These are phyloP conservation scores for Emiliania huxleyi DNA, from an alignment of 78 protist species.

Conservation along the genomic window DNA sequence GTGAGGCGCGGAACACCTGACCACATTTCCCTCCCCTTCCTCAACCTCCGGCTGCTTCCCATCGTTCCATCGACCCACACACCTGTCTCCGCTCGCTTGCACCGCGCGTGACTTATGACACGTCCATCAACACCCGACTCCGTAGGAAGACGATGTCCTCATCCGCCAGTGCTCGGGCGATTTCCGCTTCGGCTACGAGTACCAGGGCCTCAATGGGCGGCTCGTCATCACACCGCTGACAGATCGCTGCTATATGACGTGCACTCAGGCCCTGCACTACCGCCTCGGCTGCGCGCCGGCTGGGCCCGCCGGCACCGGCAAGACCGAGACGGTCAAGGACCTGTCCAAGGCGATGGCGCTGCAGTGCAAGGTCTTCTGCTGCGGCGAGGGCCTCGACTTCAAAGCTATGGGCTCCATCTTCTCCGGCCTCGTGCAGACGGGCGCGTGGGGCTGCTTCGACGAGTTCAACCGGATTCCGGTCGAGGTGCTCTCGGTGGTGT, in stretches of 20 bases:
- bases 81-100: no score
- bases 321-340: conserved; percentile 94
- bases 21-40: no score
- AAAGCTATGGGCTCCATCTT: conserved; percentile 80
- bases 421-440: conserved; percentile 75
- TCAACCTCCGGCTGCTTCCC: no score
- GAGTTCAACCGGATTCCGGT: conserved; percentile 90
- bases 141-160: not conserved
- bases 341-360: conserved; percentile 81
- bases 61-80: no score
- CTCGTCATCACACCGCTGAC: conserved; percentile 93
- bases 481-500: conserved; percentile 81
- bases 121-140: no score
- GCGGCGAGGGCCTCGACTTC: conserved; percentile 88
- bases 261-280: conserved; percentile 80
- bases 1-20: conserved; percentile 35
- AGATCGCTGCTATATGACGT: conserved; percentile 77
- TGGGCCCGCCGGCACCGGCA: conserved; percentile 97
- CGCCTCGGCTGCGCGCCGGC: conserved; percentile 89
- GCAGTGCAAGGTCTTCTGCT: conserved; percentile 79
- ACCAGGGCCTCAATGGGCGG: conserved; percentile 86
- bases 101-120: no score
- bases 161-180: conserved; percentile 83
- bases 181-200: conserved; percentile 84
- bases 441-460: conserved; percentile 97